phyloP scores from a whole-genome alignment of 1,284 basidiomycete genomes.

The Inonotus obliquus region DNA sequence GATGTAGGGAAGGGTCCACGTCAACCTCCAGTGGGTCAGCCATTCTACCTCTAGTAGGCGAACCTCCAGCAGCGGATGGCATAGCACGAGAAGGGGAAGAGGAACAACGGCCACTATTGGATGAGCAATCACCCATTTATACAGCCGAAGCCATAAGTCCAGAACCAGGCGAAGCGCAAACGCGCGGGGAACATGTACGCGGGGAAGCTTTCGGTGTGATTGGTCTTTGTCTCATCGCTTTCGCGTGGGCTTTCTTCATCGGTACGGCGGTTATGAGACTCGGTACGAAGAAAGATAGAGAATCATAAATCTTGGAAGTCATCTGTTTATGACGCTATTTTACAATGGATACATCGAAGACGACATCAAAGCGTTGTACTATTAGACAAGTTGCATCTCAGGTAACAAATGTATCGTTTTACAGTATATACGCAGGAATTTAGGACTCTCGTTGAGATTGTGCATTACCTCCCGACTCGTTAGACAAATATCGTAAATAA shows the following conservation, averaged over 20 bases:
- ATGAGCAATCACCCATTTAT: constrained; percentile 16
- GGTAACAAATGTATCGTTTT: neutral
- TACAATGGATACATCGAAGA: neutral
- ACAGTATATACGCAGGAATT: too few species aligned
- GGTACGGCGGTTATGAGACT: constrained; percentile 54
- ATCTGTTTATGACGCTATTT: too few species aligned
- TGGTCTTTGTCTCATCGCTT: constrained; percentile 41
- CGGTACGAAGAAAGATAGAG: constrained; percentile 30
- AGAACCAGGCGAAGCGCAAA: constrained; percentile 25
- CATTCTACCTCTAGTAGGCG: neutral
- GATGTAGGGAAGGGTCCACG: constrained; percentile 4
- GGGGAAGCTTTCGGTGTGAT: constrained; percentile 47
- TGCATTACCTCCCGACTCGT: neutral
- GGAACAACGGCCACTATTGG: constrained; percentile 9
- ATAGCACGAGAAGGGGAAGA: neutral
- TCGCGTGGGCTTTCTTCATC: constrained; percentile 66
- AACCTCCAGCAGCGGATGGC: neutral
- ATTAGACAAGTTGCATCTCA: neutral
- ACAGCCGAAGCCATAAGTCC: constrained; percentile 9
- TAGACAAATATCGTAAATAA: constrained; percentile 20
- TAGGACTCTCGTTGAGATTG: neutral
- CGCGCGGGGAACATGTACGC: constrained; percentile 38
- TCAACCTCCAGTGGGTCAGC: constrained; percentile 2
- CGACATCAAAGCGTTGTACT: neutral
- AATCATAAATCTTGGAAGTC: too few species aligned